Conservation (phyloP, 306 rosid genomes). For the Gynostemma pentaphyllum region DNA sequence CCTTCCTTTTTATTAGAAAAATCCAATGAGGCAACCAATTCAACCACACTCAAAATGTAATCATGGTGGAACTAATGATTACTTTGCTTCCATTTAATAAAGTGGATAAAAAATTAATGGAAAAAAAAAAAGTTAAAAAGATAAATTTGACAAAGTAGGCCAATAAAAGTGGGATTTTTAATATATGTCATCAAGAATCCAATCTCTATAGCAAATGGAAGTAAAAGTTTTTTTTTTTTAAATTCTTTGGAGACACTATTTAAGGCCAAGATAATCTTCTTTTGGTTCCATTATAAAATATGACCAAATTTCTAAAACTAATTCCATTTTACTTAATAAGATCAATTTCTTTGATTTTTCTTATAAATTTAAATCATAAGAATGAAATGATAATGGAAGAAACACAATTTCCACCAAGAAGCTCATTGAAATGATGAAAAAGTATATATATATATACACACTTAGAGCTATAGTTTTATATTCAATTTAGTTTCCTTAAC, state of each 20-base stretch:
- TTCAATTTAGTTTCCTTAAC: too few species aligned
- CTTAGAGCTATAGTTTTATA: too few species aligned
- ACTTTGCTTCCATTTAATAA: neutral
- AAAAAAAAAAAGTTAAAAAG: neutral
- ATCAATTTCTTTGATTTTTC: too few species aligned
- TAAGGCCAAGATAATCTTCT: neutral
- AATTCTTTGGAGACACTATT: neutral
- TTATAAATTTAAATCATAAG: too few species aligned
- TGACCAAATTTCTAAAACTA: neutral
- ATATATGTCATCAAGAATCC: neutral
- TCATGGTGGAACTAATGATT: neutral
- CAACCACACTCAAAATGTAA: neutral
- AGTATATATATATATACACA: too few species aligned
- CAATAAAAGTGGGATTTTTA: neutral
- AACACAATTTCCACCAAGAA: too few species aligned
- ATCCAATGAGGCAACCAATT: neutral
- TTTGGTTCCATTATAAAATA: neutral
- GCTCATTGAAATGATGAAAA: too few species aligned
- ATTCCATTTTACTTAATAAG: too few species aligned
- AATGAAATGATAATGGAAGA: neutral
- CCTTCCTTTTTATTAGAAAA: neutral
- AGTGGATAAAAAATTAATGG: neutral
- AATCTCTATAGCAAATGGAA: neutral
- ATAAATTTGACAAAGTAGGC: neutral
- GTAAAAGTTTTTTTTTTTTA: neutral